A percentile compares a stretch with the other conserved stretches of the same genome.
phyloP scores from a whole-genome alignment of 2,329 filamentous ascomycete species.

The Trichoderma asperellum region DNA sequence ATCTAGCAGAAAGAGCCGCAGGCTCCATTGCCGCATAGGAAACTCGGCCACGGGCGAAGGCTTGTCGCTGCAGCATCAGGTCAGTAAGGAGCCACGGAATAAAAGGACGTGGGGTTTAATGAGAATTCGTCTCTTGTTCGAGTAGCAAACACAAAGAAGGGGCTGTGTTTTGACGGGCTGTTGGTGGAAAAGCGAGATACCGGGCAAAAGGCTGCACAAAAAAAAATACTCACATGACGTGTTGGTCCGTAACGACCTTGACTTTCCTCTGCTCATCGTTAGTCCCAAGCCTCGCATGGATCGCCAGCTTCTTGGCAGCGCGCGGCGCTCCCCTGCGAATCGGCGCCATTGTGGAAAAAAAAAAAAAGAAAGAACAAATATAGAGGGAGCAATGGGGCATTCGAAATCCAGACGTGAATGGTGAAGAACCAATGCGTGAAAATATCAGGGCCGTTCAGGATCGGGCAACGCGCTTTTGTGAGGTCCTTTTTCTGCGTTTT shows the following conservation, averaged over 20 bases:
- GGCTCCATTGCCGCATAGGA: conserved; percentile 90
- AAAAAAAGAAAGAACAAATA: not conserved
- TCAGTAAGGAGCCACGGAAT: conserved; percentile 13
- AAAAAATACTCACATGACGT: conserved; percentile 72
- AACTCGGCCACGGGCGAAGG: conserved; percentile 82
- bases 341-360: conserved; percentile 19
- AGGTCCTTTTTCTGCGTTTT: not conserved
- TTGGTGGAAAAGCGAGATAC: not conserved
- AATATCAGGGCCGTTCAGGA: not conserved
- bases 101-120: not conserved
- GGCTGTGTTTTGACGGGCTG: not conserved
- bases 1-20: conserved; percentile 82
- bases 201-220: not conserved
- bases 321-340: conserved; percentile 30
- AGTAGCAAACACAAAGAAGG: not conserved
- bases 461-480: not conserved
- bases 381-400: not conserved
- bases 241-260: conserved; percentile 91
- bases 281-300: conserved; percentile 32
- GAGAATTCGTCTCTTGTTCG: not conserved
- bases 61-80: conserved; percentile 64
- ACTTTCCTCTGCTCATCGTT: conserved; percentile 72
- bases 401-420: not conserved
- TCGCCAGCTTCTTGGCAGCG: conserved; percentile 27
- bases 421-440: not conserved